Evolutionary conservation across 805 yeast genomes (phyloP), one percentile per base, ranked within the genome.

Genomic region (Myxozyma lipomycoides): DNA sequence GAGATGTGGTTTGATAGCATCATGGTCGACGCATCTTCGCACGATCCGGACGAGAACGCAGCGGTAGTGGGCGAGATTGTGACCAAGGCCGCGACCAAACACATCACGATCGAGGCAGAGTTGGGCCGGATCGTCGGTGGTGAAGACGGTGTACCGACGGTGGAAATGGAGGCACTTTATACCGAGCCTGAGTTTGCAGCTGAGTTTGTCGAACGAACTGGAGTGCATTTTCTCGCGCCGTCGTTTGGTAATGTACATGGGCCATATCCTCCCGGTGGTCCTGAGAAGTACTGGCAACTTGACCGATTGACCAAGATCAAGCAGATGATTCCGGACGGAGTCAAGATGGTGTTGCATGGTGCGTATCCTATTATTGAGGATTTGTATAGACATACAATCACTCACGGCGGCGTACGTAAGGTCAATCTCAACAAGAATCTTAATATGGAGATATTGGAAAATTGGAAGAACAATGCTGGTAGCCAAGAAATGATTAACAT

Each of bases 181-280:
- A 66, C 70, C 12, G 64, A 68, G 39, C 68, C 70, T 23, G 68
- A 65, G 40, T 64, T 60, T 24, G 72, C 72, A 1, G 55, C 56
- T 1, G 53, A 58, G 24, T 69, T 67, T 36, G 51, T 71, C 36
- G 26, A 12, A 52, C 42, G 64, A 21, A 66, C 71, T 4, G 72
- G 73, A 6, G 68, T 68, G 32, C 71, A 69, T 51, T 66, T 60
- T 43, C 55, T 69, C 17, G 67, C 72, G 9, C 73, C 73, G 12
- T 67, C 72, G 12, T 63, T 70, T 52, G 73, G 73, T 6, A 69
- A 70, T 52, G 52, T 67, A 45, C 73, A 69, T 49, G 73, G 73
- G 1, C 67, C 64, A 34, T 69, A 69, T 48, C 70, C 71, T 4
- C 61, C 60, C 4, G 52, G 57, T 2, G 73, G 72, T 1, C 73